Evolutionary conservation across 306 rosid genomes (phyloP).

Genomic region (Cicer arietinum): DNA sequence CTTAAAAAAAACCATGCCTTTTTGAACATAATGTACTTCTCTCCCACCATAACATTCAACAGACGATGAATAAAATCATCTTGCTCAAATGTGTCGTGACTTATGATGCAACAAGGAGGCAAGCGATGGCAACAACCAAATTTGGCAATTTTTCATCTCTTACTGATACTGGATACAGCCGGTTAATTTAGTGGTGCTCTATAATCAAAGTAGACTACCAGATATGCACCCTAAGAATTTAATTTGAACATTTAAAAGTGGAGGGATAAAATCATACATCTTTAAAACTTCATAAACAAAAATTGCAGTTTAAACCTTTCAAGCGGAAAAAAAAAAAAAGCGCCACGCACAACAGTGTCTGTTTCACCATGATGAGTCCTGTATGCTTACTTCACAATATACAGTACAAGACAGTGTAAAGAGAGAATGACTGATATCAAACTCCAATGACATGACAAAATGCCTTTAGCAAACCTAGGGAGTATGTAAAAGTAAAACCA

Average conservation of each 20-base stretch:
- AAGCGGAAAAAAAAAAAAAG: background rate
- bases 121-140: too few relatives aligned
- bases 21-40: too few relatives aligned
- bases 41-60: too few relatives aligned
- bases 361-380: conserved; percentile 9
- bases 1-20: too few relatives aligned
- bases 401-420: conserved; percentile 41
- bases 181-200: too few relatives aligned
- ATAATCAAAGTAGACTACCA: too few relatives aligned
- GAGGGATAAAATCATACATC: background rate
- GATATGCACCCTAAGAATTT: background rate
- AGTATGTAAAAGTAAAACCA: conserved; percentile 41
- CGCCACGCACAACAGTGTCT: conserved; percentile 3
- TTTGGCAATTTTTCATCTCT: too few relatives aligned
- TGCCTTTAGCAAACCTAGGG: conserved; percentile 45
- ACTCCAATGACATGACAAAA: conserved; percentile 41
- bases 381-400: conserved; percentile 44
- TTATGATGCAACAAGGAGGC: too few relatives aligned
- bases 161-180: too few relatives aligned
- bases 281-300: background rate
- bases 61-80: too few relatives aligned
- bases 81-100: too few relatives aligned
- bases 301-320: background rate
- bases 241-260: background rate
- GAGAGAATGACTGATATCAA: conserved; percentile 27